Base-by-base conservation (phyloP, 2,329 filamentous ascomycete genomes). In the Verticillium albo-atrum region DNA sequence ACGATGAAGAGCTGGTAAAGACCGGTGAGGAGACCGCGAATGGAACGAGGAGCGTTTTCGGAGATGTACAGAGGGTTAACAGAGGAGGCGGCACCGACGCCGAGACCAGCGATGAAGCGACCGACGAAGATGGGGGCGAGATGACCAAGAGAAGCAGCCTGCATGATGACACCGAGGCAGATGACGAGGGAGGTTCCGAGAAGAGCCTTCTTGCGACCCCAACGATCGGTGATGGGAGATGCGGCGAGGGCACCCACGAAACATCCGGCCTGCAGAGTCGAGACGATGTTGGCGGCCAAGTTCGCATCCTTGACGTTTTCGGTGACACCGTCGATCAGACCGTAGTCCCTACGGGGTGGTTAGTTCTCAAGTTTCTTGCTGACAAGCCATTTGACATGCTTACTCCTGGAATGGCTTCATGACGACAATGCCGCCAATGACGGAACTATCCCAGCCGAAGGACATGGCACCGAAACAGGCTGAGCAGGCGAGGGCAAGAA, bases 361-460 rank as follows among this genome's bases (percentile, higher is more conserved):
- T 82, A 9, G 82, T 78, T 54, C 84, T 65, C 63, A 75, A 81
- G 28, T 77, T 81, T 7, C 81, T 80, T n/a, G 69, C 63, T n/a
- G n/a, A n/a, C n/a, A n/a, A n/a, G n/a, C n/a, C n/a, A n/a, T n/a
- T n/a, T n/a, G n/a, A n/a, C n/a, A n/a, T n/a, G 42, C 62, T 42
- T 74, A 86, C 82, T 69, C 61, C 65, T 80, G 76, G 69, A 89
- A 89, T 6, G 80, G 77, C 3, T 75, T 69, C 65, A 89, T 76
- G 9, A 82, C 84, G 30, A 89, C 78, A 47, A 89, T 85, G 66
- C 87, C 87, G 26, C 86, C 85, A 61, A 89, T 89, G 59, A 88
- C 88, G 63, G 86, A 85, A 35, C 85, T 87, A 68, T 78, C 76
- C 76, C 75, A 78, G 10, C 87, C 87, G 63, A 89, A 89, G 54